These are phyloP conservation scores for Lunasporangiospora selenospora DNA, from an alignment of 192 early-diverging fungal species.

Conservation along the genomic window DNA sequence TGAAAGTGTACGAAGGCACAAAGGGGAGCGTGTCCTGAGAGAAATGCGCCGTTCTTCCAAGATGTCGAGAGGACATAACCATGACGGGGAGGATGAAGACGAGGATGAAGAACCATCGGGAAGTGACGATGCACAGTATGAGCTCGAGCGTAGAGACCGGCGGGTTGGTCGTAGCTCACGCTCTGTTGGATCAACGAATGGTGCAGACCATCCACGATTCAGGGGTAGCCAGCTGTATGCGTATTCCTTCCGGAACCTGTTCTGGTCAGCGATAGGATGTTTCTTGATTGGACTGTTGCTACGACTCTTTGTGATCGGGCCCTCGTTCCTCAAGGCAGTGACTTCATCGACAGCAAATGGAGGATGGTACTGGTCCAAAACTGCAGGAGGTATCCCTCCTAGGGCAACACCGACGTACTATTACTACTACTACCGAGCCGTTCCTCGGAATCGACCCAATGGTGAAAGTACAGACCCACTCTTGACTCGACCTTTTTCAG, in stretches of 20 bases:
- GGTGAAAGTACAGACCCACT: background rate
- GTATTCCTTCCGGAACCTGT: conserved; percentile 32
- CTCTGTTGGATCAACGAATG: conserved; percentile 42
- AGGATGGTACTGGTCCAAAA: too few relatives aligned
- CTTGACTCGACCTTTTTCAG: background rate
- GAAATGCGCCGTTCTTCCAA: too few relatives aligned
- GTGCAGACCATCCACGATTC: conserved; percentile 44
- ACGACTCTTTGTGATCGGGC: conserved; percentile 40
- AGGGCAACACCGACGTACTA: conserved; percentile 8
- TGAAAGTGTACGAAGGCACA: too few relatives aligned
- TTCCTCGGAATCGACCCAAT: too few relatives aligned
- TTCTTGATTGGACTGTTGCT: conserved; percentile 30
- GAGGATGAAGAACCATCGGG: too few relatives aligned
- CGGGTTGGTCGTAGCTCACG: too few relatives aligned
- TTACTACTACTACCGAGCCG: conserved; percentile 37
- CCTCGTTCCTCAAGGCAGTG: conserved; percentile 29
- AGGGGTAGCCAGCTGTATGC: conserved; percentile 28
- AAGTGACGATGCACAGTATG: too few relatives aligned
- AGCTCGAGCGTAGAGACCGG: too few relatives aligned
- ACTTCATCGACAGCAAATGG: background rate
- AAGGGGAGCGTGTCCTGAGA: too few relatives aligned
- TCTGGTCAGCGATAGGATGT: conserved; percentile 28
- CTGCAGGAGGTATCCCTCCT: too few relatives aligned
- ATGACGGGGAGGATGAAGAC: too few relatives aligned
- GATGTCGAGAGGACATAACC: too few relatives aligned